Base-by-base conservation (phyloP, 31 red algal species). In the Bonnemaisonia californica region DNA sequence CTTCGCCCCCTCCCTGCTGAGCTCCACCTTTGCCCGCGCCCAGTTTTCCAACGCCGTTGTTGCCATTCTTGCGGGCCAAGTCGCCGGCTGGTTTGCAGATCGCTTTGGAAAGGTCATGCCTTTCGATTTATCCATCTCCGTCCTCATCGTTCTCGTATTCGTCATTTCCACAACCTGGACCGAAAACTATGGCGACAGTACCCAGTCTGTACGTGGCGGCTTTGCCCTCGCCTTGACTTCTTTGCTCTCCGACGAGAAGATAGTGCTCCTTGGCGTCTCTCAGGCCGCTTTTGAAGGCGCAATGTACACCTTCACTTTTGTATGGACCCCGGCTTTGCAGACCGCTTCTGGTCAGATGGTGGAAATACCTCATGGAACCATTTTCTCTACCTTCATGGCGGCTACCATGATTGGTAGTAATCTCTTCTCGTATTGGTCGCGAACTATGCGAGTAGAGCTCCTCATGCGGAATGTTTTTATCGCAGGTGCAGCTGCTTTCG, bases 321-420 rank as follows among this genome's bases (percentile, higher is more conserved):
- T 95, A 16, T 98, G 96, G 96, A 98, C 96, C 28, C 96, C 96
- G 35, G 92, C 92, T 28, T 71, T 98, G 42, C 92, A 98, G 75
- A 78, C 54, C 1, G 83, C 84, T 1, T 3, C 30, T 24, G 81
- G 63, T 26, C 73, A 77, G 40, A 39, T 67, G 11, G 77, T 60
- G 23, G 89, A 81, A 62, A 85, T 97, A 33, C 90, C 95, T 8
- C 95, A 93, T 70, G 90, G 90, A 30, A 87, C 88, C 1, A 85
- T 98, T 32, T 98, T 98, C 41, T 95, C 96, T 13, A 75, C 92
- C 12, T 98, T 98, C 73, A 98, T 98, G 96, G 87, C 83, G 2
- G 80, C 87, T 26, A 84, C 88, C 4, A 98, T 98, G 96, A 77
- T 98, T 16, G 96, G 96, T 7, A 88, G 81, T 37, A 85, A 82